A percentile compares a stretch with the other conserved stretches of the same genome.
Evolutionary conservation across 169 alveolate species (phyloP).

Genomic region (Cryptosporidium bovis): DNA sequence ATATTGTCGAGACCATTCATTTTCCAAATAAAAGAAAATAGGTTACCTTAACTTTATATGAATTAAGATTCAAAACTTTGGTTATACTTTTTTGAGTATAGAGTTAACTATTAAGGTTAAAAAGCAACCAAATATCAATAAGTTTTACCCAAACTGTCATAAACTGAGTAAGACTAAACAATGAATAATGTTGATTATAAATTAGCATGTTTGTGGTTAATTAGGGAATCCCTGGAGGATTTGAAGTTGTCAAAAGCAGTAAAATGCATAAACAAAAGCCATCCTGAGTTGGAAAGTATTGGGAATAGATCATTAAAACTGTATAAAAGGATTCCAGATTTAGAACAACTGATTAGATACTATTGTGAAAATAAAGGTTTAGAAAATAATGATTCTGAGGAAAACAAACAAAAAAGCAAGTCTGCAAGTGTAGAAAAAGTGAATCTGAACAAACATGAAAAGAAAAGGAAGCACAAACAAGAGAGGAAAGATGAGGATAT

Average conservation of each 20-base stretch:
- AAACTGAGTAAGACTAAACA: no score
- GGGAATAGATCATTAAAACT: neutral
- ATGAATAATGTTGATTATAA: no score
- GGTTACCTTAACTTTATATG: no score
- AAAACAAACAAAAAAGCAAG: neutral
- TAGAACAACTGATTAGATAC: neutral
- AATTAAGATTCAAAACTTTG: no score
- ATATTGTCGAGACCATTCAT: no score
- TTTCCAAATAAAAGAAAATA: no score
- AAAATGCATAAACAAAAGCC: slow-evolving; percentile 32
- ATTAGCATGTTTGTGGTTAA: slow-evolving; percentile 1
- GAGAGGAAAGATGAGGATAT: neutral
- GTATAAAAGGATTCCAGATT: slow-evolving; percentile 23
- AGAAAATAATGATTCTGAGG: neutral
- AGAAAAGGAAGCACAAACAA: neutral
- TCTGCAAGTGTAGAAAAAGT: neutral
- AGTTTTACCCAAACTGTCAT: no score
- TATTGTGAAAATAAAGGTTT: neutral
- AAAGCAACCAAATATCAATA: no score
- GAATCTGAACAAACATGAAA: neutral
- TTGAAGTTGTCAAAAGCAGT: slow-evolving; percentile 35
- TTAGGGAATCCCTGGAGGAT: slow-evolving; percentile 9
- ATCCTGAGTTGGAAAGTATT: slow-evolving; percentile 20
- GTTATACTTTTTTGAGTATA: no score
- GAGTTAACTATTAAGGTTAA: no score